phyloP scores from a whole-genome alignment of 2,329 filamentous ascomycete species.

The Didymella lethalis region DNA sequence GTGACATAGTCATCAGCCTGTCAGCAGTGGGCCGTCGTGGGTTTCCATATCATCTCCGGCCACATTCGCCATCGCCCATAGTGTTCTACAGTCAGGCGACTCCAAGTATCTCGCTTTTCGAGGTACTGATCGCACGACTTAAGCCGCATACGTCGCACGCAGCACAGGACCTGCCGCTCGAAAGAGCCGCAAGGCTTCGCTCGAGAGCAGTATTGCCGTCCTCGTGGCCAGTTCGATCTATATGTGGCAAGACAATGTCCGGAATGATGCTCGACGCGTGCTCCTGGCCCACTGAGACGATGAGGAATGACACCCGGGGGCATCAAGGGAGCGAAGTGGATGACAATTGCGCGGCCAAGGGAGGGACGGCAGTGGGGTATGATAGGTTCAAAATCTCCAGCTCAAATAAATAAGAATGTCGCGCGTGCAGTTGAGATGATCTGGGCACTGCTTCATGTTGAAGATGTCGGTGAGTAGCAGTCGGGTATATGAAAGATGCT shows the following conservation, averaged over 20 bases:
- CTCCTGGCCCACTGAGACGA: conserved; percentile 14
- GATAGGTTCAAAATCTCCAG: conserved; percentile 13
- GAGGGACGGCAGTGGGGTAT: conserved; percentile 17
- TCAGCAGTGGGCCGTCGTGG: conserved; percentile 5
- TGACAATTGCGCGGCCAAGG: conserved; percentile 20
- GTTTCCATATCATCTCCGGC: not conserved
- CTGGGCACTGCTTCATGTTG: conserved; percentile 8
- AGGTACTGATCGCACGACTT: conserved; percentile 8
- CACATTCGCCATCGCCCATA: not conserved
- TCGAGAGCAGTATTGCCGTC: conserved; percentile 17
- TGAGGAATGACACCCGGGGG: conserved; percentile 25
- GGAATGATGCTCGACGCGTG: conserved; percentile 25
- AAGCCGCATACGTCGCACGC: conserved; percentile 20
- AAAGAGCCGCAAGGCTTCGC: conserved; percentile 14
- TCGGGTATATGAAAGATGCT: not conserved
- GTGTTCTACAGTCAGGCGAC: conserved; percentile 6
- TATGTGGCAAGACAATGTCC: conserved; percentile 18
- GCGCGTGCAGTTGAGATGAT: conserved; percentile 10
- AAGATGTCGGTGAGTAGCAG: conserved; percentile 24
- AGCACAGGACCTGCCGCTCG: conserved; percentile 5
- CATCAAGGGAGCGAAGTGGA: conserved; percentile 21
- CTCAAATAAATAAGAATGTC: not conserved
- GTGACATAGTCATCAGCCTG: conserved; percentile 17
- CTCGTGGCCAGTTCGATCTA: conserved; percentile 19
- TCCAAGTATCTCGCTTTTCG: not conserved